Base-by-base conservation (phyloP, 1,284 basidiomycete genomes). In the Ustilago nuda region DNA sequence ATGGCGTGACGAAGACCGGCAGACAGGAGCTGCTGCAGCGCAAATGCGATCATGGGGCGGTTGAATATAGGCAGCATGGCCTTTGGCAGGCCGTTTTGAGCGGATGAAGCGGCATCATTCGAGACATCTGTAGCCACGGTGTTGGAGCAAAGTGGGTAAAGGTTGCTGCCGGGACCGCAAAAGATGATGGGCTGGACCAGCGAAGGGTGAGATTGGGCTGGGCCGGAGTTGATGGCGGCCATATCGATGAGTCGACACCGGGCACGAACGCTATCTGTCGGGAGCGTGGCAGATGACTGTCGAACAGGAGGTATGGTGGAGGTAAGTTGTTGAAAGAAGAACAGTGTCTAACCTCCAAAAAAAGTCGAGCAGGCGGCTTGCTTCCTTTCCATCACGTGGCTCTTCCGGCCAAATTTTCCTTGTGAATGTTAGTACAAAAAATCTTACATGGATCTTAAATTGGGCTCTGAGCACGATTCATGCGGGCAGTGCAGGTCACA, bases 41-140 rank as follows among this genome's bases (percentile, higher is more conserved):
- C 76, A 54, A 76, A 84, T 19, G 84, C 80, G 27, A 85, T 73
- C 73, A 84, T 75, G 23, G 84, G 84, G n/a, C 82, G 58, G 61
- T 84, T 85, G 33, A 79, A 67, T n/a, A 85, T 61, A 11, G 84
- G 84, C 2, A 85, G 78, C 64, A 84, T 74, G n/a, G 82, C 83
- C 64, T 84, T 82, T 23, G 83, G 82, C 12, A 83, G 61, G 12
- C 72, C 74, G 36, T 46, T 41, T 15, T 70, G 61, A 17, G 59
- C 57, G 2, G 59, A 45, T n/a, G 37, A 61, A 11, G 51, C 11
- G 6, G 36, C 45, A 48, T 76, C 58, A 6, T 61, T 51, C 1
- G 61, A 39, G 39, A 35, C 46, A 33, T 71, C 73, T 30, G 64
- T 19, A 27, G 56, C 55, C 27, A 66, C 56, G 48, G 67, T 62